Conservation (phyloP, 495 filamentous ascomycete species). For the Hyphodiscus hymeniophilus region DNA sequence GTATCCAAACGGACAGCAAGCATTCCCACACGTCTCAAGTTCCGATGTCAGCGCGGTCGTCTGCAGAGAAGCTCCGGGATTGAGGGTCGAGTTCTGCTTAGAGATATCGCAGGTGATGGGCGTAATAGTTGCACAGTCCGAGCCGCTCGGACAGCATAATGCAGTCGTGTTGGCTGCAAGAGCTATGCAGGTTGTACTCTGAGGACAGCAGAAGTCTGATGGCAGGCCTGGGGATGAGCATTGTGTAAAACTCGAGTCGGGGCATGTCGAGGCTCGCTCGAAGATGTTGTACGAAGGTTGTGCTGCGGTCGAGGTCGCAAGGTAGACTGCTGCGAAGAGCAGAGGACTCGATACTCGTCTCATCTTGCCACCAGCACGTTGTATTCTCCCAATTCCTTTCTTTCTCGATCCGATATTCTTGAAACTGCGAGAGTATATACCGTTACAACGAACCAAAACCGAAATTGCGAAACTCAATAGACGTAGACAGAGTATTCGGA, state of each 20-base stretch:
- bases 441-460: too few species aligned
- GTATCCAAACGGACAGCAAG: slow-evolving; percentile 67
- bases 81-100: slow-evolving; percentile 51
- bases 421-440: neutral
- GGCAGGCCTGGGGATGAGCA: slow-evolving; percentile 53
- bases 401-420: neutral
- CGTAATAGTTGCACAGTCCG: slow-evolving; percentile 54
- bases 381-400: neutral
- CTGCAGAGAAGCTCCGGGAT: slow-evolving; percentile 58
- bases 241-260: slow-evolving; percentile 31
- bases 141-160: slow-evolving; percentile 66
- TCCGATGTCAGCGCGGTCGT: slow-evolving; percentile 52
- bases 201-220: slow-evolving; percentile 66
- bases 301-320: slow-evolving; percentile 7
- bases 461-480: too few species aligned
- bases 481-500: too few species aligned
- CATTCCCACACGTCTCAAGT: slow-evolving; percentile 48
- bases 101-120: slow-evolving; percentile 64
- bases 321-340: slow-evolving; percentile 13
- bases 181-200: slow-evolving; percentile 49
- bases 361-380: slow-evolving; percentile 9
- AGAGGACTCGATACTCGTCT: slow-evolving; percentile 5
- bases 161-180: slow-evolving; percentile 60
- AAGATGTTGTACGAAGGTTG: slow-evolving; percentile 13
- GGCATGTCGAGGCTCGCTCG: slow-evolving; percentile 31